Evolutionary conservation across 371 early-diverging fungal species (phyloP).

Genomic region (Syncephalastrum racemosum): DNA sequence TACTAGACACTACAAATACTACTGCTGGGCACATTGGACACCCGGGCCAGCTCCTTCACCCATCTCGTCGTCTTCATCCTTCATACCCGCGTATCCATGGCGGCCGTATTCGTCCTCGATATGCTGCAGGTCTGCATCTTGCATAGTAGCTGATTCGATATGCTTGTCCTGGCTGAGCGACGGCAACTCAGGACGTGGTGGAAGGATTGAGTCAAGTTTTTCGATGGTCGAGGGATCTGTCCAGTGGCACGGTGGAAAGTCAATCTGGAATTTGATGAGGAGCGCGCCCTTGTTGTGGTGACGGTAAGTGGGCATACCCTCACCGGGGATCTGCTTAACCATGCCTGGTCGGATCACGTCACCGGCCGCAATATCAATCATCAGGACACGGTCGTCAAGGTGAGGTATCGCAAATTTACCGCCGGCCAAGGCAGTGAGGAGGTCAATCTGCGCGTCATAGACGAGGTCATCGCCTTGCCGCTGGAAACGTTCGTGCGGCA

Average conservation of each 20-base stretch:
- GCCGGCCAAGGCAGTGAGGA: constrained; percentile 92
- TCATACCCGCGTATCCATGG: constrained; percentile 25
- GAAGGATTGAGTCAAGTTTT: constrained; percentile 68
- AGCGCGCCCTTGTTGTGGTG: constrained; percentile 90
- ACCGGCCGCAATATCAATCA: constrained; percentile 75
- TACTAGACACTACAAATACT: constrained; percentile 17
- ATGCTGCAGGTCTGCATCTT: constrained; percentile 73
- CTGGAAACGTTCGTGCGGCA: constrained; percentile 82
- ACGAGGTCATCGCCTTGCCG: constrained; percentile 88
- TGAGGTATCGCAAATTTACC: constrained; percentile 87
- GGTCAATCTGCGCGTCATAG: constrained; percentile 82
- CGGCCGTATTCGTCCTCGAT: constrained; percentile 41
- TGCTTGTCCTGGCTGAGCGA: constrained; percentile 41
- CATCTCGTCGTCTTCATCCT: constrained; percentile 71
- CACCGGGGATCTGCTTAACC: constrained; percentile 75
- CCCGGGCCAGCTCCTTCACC: constrained; percentile 69
- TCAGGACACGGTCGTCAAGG: constrained; percentile 84
- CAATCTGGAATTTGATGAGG: constrained; percentile 85
- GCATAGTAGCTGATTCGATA: constrained; percentile 81
- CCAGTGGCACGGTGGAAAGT: constrained; percentile 90
- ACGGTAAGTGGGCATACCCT: constrained; percentile 94
- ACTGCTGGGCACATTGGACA: constrained; percentile 97
- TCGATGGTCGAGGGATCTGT: constrained; percentile 60
- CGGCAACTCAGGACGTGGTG: constrained; percentile 51
- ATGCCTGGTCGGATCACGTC: constrained; percentile 45